Conservation (phyloP, 345 rosid species). For the Ceriops zippeliana region DNA sequence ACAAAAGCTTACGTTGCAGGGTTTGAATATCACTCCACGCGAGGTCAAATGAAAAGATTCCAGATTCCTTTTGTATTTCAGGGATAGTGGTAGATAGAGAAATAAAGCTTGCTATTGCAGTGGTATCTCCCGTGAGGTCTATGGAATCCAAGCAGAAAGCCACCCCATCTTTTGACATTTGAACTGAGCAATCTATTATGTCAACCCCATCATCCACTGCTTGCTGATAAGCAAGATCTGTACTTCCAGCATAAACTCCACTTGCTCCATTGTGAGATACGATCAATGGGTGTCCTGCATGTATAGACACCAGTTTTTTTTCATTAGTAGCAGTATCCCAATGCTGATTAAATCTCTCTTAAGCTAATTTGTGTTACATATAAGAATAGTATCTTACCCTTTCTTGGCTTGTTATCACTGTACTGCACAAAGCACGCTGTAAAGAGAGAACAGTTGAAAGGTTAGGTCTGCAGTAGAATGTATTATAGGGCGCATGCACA, state of each 20-base stretch:
- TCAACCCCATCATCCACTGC: conserved; percentile 77
- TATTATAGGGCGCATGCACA: neutral
- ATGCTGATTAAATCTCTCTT: neutral
- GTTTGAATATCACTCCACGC: conserved; percentile 81
- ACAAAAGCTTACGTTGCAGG: conserved; percentile 50
- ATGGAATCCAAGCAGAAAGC: conserved; percentile 68
- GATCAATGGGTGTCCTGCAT: conserved; percentile 43
- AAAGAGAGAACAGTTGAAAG: conserved; percentile 1
- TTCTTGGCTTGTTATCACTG: conserved; percentile 23
- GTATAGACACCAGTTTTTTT: neutral
- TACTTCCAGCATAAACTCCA: conserved; percentile 74
- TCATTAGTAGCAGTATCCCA: neutral
- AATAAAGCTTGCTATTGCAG: conserved; percentile 53
- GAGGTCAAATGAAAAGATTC: conserved; percentile 84
- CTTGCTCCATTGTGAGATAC: conserved; percentile 87
- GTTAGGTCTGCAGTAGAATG: conserved; percentile 15
- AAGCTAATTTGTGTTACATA: neutral
- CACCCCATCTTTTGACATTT: conserved; percentile 77
- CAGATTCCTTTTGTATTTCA: conserved; percentile 58
- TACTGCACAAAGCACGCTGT: conserved; percentile 65
- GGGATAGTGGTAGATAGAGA: conserved; percentile 47
- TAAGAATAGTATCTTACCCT: conserved; percentile 29
- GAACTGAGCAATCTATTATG: conserved; percentile 76
- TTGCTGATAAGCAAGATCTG: conserved; percentile 76
- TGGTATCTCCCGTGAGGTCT: conserved; percentile 58